Percentiles rank a stretch among this genome's conserved stretches.
phyloP scores from a whole-genome alignment of 2,329 filamentous ascomycete genomes.

The Calcarisporium arbuscula region DNA sequence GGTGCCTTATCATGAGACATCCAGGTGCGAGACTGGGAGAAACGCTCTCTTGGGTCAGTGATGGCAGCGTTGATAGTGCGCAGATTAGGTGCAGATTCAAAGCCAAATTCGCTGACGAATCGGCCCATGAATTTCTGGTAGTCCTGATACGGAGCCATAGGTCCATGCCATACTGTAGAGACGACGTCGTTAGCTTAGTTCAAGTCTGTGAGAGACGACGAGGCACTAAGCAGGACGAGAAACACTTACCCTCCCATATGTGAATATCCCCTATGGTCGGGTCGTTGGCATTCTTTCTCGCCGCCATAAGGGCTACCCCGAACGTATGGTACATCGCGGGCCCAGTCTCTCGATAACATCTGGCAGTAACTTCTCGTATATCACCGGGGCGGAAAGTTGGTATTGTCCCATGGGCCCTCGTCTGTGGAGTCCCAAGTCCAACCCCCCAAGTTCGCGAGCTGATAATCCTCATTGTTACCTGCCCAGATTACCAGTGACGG shows the following conservation, averaged over 20 bases:
- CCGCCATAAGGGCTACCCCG: conserved; percentile 3
- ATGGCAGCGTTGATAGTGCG: conserved; percentile 3
- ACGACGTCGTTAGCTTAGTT: no score
- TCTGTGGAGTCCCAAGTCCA: conserved; percentile 64
- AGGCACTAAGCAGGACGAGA: no score
- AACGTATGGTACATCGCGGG: conserved; percentile 54
- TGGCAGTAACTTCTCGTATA: conserved; percentile 73
- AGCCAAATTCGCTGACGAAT: conserved; percentile 7
- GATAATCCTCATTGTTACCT: conserved; percentile 65
- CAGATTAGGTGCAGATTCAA: conserved; percentile 2
- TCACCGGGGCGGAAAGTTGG: conserved; percentile 68
- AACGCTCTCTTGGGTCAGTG: conserved; percentile 1
- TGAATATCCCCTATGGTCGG: conserved; percentile 4
- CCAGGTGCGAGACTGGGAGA: conserved; percentile 5
- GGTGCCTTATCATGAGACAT: conserved; percentile 4
- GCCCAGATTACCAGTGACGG: conserved; percentile 70
- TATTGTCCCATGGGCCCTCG: conserved; percentile 71
- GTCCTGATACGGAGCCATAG: conserved; percentile 4
- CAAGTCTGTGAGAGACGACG: no score
- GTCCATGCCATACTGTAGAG: no score
- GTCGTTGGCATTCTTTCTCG: no score
- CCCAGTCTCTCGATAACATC: conserved; percentile 55
- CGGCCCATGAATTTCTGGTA: conserved; percentile 6
- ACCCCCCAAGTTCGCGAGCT: conserved; percentile 4
- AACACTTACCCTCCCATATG: conserved; percentile 4